A percentile compares a stretch with the other conserved stretches of the same genome.
These are phyloP conservation scores for Citrullus mucosospermus DNA, from an alignment of 306 rosid species.

Conservation along the genomic window DNA sequence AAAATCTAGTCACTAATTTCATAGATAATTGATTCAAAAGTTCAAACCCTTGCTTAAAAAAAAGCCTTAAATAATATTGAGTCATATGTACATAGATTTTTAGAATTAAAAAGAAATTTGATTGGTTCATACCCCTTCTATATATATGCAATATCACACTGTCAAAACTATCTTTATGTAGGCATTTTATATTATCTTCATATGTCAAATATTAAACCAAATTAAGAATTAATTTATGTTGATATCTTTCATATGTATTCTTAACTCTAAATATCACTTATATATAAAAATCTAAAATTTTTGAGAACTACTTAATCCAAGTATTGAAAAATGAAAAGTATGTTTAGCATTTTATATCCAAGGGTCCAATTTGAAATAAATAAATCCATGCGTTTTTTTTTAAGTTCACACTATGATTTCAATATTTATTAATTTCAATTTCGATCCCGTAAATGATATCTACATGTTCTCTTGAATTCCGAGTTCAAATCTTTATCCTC, in stretches of 20 bases:
- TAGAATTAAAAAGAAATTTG: neutral
- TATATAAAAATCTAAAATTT: neutral
- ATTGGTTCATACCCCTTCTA: neutral
- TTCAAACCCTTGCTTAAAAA: no score
- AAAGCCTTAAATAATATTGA: no score
- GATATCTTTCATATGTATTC: neutral
- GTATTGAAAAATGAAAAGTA: neutral
- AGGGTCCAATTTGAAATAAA: neutral
- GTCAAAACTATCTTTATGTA: neutral
- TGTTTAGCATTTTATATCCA: neutral
- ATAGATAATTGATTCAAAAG: no score
- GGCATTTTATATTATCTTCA: neutral
- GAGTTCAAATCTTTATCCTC: no score
- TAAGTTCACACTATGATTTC: no score
- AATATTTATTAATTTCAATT: no score
- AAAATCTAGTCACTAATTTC: neutral
- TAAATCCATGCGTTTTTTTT: neutral
- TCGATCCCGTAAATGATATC: no score
- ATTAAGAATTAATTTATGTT: neutral
- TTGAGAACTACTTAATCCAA: neutral
- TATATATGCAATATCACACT: neutral
- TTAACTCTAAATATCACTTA: neutral
- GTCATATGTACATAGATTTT: neutral
- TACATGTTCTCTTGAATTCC: no score
- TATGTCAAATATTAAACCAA: neutral